Percentiles rank a stretch among this genome's conserved stretches.
Evolutionary conservation across 2,329 filamentous ascomycete genomes (phyloP).

Genomic region (Trichoderma asperellum): DNA sequence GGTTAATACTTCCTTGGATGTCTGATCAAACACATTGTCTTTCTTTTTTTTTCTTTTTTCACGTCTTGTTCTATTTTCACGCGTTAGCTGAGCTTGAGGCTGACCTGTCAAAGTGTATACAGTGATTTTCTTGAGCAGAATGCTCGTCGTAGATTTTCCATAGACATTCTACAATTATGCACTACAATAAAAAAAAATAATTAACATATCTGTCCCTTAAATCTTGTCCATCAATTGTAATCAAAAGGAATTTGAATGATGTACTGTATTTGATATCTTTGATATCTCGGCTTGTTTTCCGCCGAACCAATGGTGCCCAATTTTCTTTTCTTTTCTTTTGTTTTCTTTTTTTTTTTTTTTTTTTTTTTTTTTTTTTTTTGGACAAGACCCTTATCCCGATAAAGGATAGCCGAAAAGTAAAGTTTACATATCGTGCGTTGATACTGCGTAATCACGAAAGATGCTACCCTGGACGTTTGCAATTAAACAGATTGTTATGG

Average conservation of each 20-base stretch:
- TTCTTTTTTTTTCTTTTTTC: constrained; percentile 28
- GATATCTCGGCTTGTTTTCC: neutral
- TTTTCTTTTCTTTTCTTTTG: neutral
- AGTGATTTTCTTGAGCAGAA: neutral
- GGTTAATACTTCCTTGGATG: constrained; percentile 75
- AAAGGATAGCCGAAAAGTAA: neutral
- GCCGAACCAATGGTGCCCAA: neutral
- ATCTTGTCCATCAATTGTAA: too few relatives aligned
- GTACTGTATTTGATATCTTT: neutral
- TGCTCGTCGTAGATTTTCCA: constrained; percentile 1
- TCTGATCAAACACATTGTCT: constrained; percentile 56
- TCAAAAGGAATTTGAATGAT: too few relatives aligned
- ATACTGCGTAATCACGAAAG: neutral
- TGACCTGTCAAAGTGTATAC: constrained; percentile 18
- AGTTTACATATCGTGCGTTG: neutral
- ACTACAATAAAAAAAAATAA: neutral
- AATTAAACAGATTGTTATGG: neutral
- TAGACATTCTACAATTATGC: neutral
- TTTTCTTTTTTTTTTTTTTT: neutral
- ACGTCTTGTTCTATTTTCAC: neutral
- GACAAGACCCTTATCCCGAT: neutral
- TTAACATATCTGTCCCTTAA: too few relatives aligned
- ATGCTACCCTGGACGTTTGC: neutral
- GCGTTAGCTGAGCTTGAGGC: neutral
- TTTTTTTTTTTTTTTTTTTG: too few relatives aligned